Percentiles rank a stretch among this genome's conserved stretches.
phyloP scores from a whole-genome alignment of 495 filamentous ascomycete species.

The Neurospora sp. region DNA sequence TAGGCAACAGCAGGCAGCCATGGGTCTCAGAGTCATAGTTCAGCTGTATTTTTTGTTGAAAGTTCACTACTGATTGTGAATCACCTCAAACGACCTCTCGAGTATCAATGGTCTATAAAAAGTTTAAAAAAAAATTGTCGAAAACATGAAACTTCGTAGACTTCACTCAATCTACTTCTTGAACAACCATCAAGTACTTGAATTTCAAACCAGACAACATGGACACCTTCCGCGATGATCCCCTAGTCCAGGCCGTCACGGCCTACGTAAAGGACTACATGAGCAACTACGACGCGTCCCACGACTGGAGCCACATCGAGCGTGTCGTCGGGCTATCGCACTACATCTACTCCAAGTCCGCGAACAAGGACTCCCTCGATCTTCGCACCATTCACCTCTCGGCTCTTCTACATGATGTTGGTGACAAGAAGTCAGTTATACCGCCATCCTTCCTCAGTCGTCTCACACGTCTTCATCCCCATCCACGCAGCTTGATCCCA shows the following conservation, averaged over 20 bases:
- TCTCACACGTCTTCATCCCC: neutral
- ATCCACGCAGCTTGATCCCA: neutral
- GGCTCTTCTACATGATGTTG: constrained; percentile 79
- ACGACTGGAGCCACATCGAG: constrained; percentile 74
- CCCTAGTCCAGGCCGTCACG: constrained; percentile 39
- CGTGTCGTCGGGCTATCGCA: constrained; percentile 68
- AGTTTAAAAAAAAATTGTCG: neutral
- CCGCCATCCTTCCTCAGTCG: neutral
- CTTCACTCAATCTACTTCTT: neutral
- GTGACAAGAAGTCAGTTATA: constrained; percentile 54
- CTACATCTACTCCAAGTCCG: constrained; percentile 40
- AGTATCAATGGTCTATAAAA: neutral
- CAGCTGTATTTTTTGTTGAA: neutral
- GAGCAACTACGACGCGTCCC: constrained; percentile 71
- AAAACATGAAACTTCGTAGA: neutral
- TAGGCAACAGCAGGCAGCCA: neutral
- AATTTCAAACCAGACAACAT: neutral
- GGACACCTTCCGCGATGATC: constrained; percentile 22
- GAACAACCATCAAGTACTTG: neutral
- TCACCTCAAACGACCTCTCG: neutral
- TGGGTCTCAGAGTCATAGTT: neutral
- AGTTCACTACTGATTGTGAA: neutral
- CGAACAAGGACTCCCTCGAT: constrained; percentile 31
- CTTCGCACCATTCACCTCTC: constrained; percentile 53
- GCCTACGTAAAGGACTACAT: constrained; percentile 61